Conservation (phyloP, 2,329 filamentous ascomycete genomes). For the Phoma sp. region DNA sequence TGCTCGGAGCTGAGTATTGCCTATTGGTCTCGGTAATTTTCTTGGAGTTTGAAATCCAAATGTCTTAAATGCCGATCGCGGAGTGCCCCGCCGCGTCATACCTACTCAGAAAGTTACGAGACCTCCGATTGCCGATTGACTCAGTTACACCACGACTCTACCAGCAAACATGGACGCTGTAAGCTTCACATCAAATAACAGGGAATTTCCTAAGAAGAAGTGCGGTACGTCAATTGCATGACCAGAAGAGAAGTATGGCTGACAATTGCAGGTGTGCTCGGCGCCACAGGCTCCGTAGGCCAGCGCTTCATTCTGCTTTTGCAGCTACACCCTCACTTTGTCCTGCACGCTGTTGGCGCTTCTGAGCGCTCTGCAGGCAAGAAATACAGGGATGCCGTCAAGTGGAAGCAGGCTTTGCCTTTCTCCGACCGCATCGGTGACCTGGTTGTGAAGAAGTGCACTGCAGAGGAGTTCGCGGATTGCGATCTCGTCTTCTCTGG, state of each 20-base stretch:
- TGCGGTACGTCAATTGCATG: conserved; percentile 57
- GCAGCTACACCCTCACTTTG: conserved; percentile 83
- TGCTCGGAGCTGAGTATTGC: too few relatives aligned
- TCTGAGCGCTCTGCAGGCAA: conserved; percentile 90
- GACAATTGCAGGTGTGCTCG: conserved; percentile 67
- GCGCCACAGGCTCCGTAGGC: conserved; percentile 91
- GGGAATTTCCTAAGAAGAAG: conserved; percentile 58
- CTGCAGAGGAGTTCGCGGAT: conserved; percentile 79
- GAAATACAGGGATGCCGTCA: conserved; percentile 90
- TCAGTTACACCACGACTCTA: conserved; percentile 24
- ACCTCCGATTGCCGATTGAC: conserved; percentile 23
- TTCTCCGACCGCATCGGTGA: conserved; percentile 79
- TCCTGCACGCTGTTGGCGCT: conserved; percentile 86
- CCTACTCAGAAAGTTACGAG: conserved; percentile 30
- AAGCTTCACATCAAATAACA: conserved; percentile 48
- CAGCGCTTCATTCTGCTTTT: conserved; percentile 95
- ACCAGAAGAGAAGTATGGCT: conserved; percentile 8
- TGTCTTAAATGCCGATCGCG: too few relatives aligned
- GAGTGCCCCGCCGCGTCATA: conserved; percentile 14
- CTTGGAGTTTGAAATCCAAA: too few relatives aligned
- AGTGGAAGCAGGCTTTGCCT: conserved; percentile 89
- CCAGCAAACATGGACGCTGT: conserved; percentile 51
- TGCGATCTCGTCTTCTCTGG: conserved; percentile 95
- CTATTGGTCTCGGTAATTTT: too few relatives aligned
- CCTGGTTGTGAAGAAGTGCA: conserved; percentile 85